Evolutionary conservation across 768 basidiomycete species (phyloP).

Genomic region (Panaeolus papilionaceus): DNA sequence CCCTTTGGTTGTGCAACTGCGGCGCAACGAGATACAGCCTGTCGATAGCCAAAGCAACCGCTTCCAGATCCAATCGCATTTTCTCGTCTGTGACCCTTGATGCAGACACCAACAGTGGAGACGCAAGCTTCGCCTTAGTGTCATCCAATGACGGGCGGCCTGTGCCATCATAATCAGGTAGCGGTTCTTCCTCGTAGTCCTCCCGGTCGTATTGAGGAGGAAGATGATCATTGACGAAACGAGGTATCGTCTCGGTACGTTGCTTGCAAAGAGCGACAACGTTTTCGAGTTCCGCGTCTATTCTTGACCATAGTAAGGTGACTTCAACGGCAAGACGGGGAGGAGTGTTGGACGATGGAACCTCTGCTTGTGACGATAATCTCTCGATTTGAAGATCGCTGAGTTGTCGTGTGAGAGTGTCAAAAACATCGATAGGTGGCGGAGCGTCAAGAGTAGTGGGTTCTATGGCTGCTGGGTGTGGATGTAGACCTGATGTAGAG

Average conservation of each 20-base stretch:
- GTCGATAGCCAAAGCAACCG: conserved; percentile 88
- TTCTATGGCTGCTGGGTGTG: conserved; percentile 23
- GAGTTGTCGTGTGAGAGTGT: conserved; percentile 70
- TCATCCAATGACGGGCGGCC: conserved; percentile 45
- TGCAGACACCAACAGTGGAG: conserved; percentile 33
- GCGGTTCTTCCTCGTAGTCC: conserved; percentile 60
- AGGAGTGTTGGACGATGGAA: conserved; percentile 42
- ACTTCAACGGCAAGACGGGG: conserved; percentile 61
- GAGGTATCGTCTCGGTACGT: conserved; percentile 48
- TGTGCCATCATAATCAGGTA: conserved; percentile 61
- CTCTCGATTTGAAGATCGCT: conserved; percentile 70
- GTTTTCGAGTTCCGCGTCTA: conserved; percentile 76
- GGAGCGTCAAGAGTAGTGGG: conserved; percentile 29
- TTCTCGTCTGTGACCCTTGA: conserved; percentile 65
- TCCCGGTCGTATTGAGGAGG: conserved; percentile 60
- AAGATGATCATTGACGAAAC: conserved; percentile 40
- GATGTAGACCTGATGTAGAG: conserved; percentile 26
- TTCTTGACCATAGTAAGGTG: conserved; percentile 74
- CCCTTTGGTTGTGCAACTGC: conserved; percentile 90
- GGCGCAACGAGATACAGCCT: conserved; percentile 86
- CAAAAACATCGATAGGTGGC: conserved; percentile 52
- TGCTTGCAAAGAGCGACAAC: conserved; percentile 72
- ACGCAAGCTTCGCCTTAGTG: conserved; percentile 35
- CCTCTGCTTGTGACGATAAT: conserved; percentile 46
- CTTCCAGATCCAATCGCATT: conserved; percentile 85